Conservation (phyloP, 345 rosid species). For the Clarkia xantiana region DNA sequence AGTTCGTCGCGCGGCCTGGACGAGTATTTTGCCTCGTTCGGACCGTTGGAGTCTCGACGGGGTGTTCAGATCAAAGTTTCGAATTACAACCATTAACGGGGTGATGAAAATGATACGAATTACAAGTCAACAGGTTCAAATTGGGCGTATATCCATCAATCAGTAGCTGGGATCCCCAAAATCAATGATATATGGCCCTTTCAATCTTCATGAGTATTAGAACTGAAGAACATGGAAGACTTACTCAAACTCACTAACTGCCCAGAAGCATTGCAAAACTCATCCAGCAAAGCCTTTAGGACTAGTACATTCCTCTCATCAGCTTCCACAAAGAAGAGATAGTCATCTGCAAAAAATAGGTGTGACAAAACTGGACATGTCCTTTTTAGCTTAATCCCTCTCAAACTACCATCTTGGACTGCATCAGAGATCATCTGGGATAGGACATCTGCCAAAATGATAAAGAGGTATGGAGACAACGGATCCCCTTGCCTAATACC, state of each 20-base stretch:
- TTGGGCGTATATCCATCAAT: no score
- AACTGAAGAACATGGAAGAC: not conserved
- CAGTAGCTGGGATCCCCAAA: not conserved
- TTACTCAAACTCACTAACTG: not conserved
- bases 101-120: no score
- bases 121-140: no score
- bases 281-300: not conserved
- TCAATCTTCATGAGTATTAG: not conserved
- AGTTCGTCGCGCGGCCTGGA: no score
- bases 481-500: not conserved
- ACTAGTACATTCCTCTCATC: not conserved
- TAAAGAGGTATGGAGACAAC: not conserved
- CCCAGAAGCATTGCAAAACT: not conserved
- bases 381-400: not conserved
- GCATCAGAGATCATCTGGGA: not conserved
- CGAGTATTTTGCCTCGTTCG: no score
- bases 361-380: not conserved
- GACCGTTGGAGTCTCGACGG: no score
- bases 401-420: not conserved
- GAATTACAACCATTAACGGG: no score
- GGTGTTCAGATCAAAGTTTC: no score
- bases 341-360: constrained; percentile 1
- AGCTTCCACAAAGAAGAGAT: not conserved
- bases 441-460: not conserved
- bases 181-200: not conserved